A percentile compares a stretch with the other conserved stretches of the same genome.
phyloP scores from a whole-genome alignment of 768 basidiomycete species.

The Saitozyma podzolica region DNA sequence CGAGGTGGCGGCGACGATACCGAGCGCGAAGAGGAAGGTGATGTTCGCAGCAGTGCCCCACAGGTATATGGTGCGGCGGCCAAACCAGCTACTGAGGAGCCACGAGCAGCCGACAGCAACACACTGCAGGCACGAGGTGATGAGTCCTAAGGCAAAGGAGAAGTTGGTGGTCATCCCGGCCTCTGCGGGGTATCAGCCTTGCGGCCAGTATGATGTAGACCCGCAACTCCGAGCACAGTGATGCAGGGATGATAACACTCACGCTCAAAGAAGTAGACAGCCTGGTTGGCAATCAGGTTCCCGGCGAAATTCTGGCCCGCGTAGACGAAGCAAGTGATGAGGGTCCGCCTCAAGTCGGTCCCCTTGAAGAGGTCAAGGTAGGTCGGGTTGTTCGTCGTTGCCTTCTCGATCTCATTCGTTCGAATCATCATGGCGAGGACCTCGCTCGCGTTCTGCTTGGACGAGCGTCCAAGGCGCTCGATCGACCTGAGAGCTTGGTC shows the following conservation, averaged over 20 bases:
- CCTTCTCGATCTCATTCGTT: constrained; percentile 28
- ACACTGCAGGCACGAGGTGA: constrained; percentile 38
- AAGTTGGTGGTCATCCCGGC: constrained; percentile 32
- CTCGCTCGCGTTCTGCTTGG: constrained; percentile 22
- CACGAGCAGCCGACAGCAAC: constrained; percentile 35
- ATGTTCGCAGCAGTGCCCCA: constrained; percentile 40
- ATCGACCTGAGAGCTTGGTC: constrained; percentile 35
- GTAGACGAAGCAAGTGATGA: constrained; percentile 42
- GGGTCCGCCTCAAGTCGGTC: constrained; percentile 37
- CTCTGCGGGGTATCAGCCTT: constrained; percentile 12
- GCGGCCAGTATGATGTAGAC: too few relatives aligned
- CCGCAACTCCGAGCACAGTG: background rate
- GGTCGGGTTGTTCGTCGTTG: constrained; percentile 16
- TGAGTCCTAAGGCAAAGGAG: constrained; percentile 43
- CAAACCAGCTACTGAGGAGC: constrained; percentile 43
- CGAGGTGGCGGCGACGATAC: constrained; percentile 35
- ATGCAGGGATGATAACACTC: background rate
- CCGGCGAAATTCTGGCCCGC: constrained; percentile 46
- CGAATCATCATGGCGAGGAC: constrained; percentile 50
- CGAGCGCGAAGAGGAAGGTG: constrained; percentile 34
- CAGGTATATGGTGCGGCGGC: constrained; percentile 43
- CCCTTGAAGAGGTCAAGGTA: constrained; percentile 45
- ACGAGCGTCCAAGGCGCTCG: constrained; percentile 28
- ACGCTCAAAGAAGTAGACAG: constrained; percentile 42
- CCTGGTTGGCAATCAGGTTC: constrained; percentile 37